Conservation (phyloP, 805 yeast genomes). For the Cyberlindnera mycetangii region DNA sequence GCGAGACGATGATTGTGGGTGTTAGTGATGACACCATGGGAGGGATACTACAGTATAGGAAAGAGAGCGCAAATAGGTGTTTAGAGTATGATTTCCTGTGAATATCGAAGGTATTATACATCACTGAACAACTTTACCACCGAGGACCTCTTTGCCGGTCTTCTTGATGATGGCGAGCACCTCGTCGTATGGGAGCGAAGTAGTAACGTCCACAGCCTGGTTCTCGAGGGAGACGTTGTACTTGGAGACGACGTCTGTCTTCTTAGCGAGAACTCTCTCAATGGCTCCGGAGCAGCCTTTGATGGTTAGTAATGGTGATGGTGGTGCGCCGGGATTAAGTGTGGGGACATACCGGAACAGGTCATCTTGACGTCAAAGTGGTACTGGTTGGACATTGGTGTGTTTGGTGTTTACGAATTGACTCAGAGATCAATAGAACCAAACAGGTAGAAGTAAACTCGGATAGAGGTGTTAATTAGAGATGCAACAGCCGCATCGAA, state of each 20-base stretch:
- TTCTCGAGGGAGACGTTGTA: constrained; percentile 73
- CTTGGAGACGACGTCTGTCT: constrained; percentile 76
- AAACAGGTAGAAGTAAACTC: neutral
- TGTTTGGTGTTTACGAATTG: neutral
- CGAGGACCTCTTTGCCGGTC: constrained; percentile 82
- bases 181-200: constrained; percentile 66
- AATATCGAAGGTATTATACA: no score
- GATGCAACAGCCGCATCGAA: neutral
- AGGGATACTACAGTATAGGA: constrained; percentile 49
- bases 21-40: constrained; percentile 55
- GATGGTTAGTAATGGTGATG: neutral
- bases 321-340: neutral
- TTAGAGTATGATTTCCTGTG: constrained; percentile 37
- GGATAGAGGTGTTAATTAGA: neutral
- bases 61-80: constrained; percentile 34
- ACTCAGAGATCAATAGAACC: neutral
- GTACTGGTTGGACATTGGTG: constrained; percentile 50
- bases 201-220: constrained; percentile 78
- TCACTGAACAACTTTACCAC: constrained; percentile 50
- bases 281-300: constrained; percentile 84
- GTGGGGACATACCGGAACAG: constrained; percentile 52
- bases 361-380: constrained; percentile 82
- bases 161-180: constrained; percentile 80
- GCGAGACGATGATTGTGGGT: constrained; percentile 51
- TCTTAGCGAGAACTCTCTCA: constrained; percentile 63